Conservation (phyloP, 345 rosid genomes). For the Gynandropsis gynandra region DNA sequence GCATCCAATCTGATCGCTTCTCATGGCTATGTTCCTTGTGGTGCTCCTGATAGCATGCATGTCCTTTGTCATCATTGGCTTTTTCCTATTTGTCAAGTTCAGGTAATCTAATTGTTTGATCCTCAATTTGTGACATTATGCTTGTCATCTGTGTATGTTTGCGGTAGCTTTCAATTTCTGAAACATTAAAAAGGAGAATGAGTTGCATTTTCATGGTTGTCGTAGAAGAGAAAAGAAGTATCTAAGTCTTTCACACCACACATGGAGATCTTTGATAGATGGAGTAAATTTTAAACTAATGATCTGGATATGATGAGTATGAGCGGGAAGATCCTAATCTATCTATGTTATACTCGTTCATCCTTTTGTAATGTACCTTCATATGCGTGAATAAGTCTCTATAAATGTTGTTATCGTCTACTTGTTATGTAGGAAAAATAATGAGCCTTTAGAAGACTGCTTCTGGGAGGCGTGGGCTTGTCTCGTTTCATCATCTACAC, state of each 20-base stretch:
- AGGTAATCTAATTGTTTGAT: constrained; percentile 44
- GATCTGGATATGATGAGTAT: not conserved
- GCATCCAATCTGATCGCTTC: constrained; percentile 15
- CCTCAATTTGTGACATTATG: too few species aligned
- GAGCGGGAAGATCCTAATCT: not conserved
- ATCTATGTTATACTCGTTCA: too few species aligned
- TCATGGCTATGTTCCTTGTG: constrained; percentile 57
- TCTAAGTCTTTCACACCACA: too few species aligned
- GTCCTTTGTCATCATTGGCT: constrained; percentile 82
- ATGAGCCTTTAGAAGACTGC: constrained; percentile 75
- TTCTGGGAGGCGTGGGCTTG: constrained; percentile 99
- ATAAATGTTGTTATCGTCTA: constrained; percentile 9
- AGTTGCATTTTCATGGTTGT: constrained; percentile 4
- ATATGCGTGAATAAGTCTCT: constrained; percentile 1
- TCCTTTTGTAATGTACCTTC: constrained; percentile 1
- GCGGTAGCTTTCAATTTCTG: not conserved
- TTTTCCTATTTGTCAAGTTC: constrained; percentile 63
- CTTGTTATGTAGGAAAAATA: constrained; percentile 43
- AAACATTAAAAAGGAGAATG: constrained; percentile 2
- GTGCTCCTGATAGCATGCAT: constrained; percentile 71
- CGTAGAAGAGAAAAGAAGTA: not conserved
- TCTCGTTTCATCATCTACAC: constrained; percentile 83
- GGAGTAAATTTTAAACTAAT: not conserved
- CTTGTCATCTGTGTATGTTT: constrained; percentile 5
- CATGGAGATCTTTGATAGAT: constrained; percentile 4